Percentiles rank a stretch among this genome's conserved stretches.
Conservation (phyloP, 2,329 filamentous ascomycete species). For the Knoxdaviesia proteae region DNA sequence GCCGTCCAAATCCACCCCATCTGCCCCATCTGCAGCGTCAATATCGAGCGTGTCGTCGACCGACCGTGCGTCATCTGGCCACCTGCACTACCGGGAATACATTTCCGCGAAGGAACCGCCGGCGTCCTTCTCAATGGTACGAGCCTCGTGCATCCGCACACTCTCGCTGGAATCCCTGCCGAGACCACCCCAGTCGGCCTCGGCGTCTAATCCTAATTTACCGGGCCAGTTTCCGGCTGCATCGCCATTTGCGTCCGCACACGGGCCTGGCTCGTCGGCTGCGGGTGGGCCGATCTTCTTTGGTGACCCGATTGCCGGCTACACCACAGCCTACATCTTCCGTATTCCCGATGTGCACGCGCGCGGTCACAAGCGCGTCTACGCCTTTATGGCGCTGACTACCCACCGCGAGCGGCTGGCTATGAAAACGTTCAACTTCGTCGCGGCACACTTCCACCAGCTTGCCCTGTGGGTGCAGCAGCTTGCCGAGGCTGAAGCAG, state of each 20-base stretch:
- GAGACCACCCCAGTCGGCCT: conserved; percentile 20
- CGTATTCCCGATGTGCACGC: conserved; percentile 48
- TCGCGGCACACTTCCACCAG: conserved; percentile 41
- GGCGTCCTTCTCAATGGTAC: conserved; percentile 44
- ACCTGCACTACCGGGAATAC: conserved; percentile 46
- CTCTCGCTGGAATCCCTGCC: conserved; percentile 47
- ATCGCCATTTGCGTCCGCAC: conserved; percentile 31
- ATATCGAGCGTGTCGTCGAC: conserved; percentile 30
- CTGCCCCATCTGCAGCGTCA: conserved; percentile 15
- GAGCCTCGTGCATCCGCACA: conserved; percentile 43
- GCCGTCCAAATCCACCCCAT: conserved; percentile 3
- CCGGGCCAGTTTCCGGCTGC: conserved; percentile 11
- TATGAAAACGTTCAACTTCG: conserved; percentile 44
- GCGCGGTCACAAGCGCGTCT: conserved; percentile 46
- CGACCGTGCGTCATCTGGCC: conserved; percentile 17
- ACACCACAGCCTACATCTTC: conserved; percentile 51
- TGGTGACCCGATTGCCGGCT: conserved; percentile 41
- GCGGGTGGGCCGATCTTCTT: conserved; percentile 50
- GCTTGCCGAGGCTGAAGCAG: conserved; percentile 41
- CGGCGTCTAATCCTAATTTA: conserved; percentile 17
- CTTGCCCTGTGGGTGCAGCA: conserved; percentile 45
- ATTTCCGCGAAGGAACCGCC: conserved; percentile 47
- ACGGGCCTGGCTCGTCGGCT: conserved; percentile 29
- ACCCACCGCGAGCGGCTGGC: conserved; percentile 43
- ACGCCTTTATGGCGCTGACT: conserved; percentile 44